Percentiles rank a stretch among this genome's conserved stretches.
phyloP scores from a whole-genome alignment of 1,139 yeast genomes.

The Hanseniaspora sp. region DNA sequence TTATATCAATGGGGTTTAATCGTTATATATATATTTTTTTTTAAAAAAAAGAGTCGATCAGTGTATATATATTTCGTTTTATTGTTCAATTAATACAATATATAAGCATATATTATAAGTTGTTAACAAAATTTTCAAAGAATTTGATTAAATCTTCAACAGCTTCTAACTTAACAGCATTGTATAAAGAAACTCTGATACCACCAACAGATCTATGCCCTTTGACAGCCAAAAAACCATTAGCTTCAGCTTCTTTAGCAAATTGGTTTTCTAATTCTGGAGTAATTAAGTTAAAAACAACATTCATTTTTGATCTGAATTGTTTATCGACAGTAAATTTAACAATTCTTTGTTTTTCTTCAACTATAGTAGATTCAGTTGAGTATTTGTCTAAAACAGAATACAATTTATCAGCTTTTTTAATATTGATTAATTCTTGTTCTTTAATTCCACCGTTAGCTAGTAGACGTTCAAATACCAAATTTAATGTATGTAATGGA shows the following conservation, averaged over 20 bases:
- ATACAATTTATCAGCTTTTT: constrained; percentile 56
- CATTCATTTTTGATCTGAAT: constrained; percentile 80
- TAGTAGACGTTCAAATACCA: constrained; percentile 57
- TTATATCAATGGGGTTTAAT: constrained; percentile 7
- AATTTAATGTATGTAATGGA: constrained; percentile 71
- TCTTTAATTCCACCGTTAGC: constrained; percentile 48
- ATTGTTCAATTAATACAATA: background rate
- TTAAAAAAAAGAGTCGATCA: background rate
- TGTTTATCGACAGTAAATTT: constrained; percentile 51
- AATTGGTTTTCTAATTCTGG: constrained; percentile 58
- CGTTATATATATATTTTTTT: background rate
- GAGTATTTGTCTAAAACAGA: constrained; percentile 54
- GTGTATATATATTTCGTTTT: background rate
- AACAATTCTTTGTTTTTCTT: constrained; percentile 33
- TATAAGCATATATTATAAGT: no score
- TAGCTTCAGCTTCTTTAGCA: constrained; percentile 49
- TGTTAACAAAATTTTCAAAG: constrained; percentile 52
- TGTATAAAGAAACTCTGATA: constrained; percentile 83
- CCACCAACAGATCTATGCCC: constrained; percentile 98
- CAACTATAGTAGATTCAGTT: constrained; percentile 19
- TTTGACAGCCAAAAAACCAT: constrained; percentile 61
- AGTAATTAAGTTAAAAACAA: constrained; percentile 65
- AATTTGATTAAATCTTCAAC: constrained; percentile 50
- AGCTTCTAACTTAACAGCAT: constrained; percentile 64
- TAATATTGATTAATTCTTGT: constrained; percentile 48